These are phyloP conservation scores for Cladosporium halotolerans DNA, from an alignment of 2,329 filamentous ascomycete species.

Conservation along the genomic window DNA sequence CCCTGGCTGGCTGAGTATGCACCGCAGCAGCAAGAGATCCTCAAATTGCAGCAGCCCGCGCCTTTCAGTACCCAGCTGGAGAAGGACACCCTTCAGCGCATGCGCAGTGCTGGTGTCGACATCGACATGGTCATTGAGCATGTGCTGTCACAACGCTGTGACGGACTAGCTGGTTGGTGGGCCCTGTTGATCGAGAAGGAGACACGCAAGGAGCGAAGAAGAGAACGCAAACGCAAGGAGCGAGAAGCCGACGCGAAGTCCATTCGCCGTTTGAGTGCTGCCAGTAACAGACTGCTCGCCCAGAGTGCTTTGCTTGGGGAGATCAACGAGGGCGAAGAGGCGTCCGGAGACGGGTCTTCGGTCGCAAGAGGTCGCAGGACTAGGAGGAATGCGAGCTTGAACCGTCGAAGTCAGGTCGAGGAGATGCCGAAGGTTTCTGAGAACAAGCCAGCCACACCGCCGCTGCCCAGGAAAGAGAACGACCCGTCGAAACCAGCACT, in stretches of 20 bases:
- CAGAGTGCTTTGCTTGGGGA: conserved; percentile 61
- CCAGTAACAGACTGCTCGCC: conserved; percentile 77
- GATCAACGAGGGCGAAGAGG: conserved; percentile 65
- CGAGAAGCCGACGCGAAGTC: conserved; percentile 75
- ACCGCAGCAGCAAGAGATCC: conserved; percentile 78
- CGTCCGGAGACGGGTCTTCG: conserved; percentile 48
- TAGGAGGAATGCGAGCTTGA: conserved; percentile 38
- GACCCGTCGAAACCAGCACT: not conserved
- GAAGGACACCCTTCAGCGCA: conserved; percentile 83
- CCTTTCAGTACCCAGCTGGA: conserved; percentile 83
- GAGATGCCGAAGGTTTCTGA: conserved; percentile 76
- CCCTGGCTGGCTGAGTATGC: conserved; percentile 85
- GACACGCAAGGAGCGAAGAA: conserved; percentile 71
- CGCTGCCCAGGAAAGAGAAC: not conserved
- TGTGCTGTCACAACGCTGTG: conserved; percentile 82
- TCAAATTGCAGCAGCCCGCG: conserved; percentile 71
- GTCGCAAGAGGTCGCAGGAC: conserved; percentile 70
- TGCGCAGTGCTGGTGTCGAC: conserved; percentile 89
- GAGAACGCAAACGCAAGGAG: conserved; percentile 78
- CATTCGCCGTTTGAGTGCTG: conserved; percentile 75
- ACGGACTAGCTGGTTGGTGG: conserved; percentile 93
- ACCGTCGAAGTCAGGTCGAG: conserved; percentile 47
- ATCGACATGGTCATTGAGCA: conserved; percentile 93
- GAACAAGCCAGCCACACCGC: conserved; percentile 37
- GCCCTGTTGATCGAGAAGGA: conserved; percentile 90